Evolutionary conservation across 2,329 filamentous ascomycete species (phyloP), one percentile per base, ranked within the genome.

Genomic region (Neofusicoccum laricinum): DNA sequence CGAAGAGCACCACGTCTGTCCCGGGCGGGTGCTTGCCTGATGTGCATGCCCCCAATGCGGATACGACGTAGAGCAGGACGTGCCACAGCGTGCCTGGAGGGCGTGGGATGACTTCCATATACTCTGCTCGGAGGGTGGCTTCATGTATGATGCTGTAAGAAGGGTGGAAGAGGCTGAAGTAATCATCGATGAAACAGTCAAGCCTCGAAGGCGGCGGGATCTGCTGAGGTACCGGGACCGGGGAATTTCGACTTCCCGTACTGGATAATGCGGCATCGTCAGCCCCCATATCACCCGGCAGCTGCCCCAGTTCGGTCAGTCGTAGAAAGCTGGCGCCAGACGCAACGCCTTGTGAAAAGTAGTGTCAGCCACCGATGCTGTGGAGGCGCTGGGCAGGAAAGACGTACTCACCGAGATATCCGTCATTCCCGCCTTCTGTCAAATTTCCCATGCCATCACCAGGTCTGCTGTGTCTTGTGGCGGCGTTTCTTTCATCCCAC

Each of bases 111-210:
- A 79, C 75, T 57, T 80, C 77, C 46, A 78, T 73, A 64, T 80
- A 82, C 65, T 82, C 80, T n/a, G 80, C 79, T 61, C 80, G 73
- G 63, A 83, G 82, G 0, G 77, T 80, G 3, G 77, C 75, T 67
- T 83, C 81, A 61, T 83, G 79, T 10, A 83, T 71, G 45, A 82
- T 78, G 1, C 81, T 81, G 67, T 82, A 82, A 38, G 78, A 78
- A 4, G 73, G 71, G 66, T 83, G 79, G 65, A 82, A 83, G 21
- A 80, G 75, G 21, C 75, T 68, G 63, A 83, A 83, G 67, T 81
- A 83, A 1, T 79, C 77, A 64, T 82, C 78, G 43, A 79, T 63
- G 59, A 71, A 70, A 2, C 70, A 66, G 7, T 63, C 59, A 25
- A 63, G 59, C 10, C 40, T 25, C 3, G 59, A 63, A 4, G 59